Conservation (phyloP, 805 yeast genomes). For the Saccharomycopsis babjevae region DNA sequence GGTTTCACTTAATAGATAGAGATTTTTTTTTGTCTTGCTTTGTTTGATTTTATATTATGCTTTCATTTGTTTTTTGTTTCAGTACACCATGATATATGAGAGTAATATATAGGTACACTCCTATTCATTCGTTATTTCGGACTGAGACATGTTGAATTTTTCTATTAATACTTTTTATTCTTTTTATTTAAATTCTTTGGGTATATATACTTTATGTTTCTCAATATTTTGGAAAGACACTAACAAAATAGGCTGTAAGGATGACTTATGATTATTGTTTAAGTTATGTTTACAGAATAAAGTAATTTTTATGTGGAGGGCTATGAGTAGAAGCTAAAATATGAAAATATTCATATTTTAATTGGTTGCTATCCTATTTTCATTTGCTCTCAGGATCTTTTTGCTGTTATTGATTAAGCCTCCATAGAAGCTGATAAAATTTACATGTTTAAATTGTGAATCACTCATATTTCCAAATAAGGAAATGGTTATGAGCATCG, state of each 20-base stretch:
- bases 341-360: no score
- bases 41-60: background rate
- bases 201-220: background rate
- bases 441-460: background rate
- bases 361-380: no score
- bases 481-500: background rate
- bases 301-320: no score
- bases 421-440: no score
- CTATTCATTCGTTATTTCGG: background rate
- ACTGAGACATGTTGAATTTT: background rate
- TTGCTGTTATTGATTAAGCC: no score
- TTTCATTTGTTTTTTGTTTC: background rate
- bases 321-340: no score
- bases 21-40: background rate
- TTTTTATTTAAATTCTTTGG: background rate
- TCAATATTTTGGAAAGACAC: background rate
- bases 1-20: background rate
- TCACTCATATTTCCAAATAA: background rate
- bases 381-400: no score
- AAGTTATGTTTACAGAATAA: no score
- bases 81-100: background rate
- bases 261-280: no score
- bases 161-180: background rate
- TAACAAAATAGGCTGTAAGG: no score
- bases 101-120: background rate